A percentile compares a stretch with the other conserved stretches of the same genome.
Conservation (phyloP, 148 eudicot genomes). For the Hydrangea macrophylla region DNA sequence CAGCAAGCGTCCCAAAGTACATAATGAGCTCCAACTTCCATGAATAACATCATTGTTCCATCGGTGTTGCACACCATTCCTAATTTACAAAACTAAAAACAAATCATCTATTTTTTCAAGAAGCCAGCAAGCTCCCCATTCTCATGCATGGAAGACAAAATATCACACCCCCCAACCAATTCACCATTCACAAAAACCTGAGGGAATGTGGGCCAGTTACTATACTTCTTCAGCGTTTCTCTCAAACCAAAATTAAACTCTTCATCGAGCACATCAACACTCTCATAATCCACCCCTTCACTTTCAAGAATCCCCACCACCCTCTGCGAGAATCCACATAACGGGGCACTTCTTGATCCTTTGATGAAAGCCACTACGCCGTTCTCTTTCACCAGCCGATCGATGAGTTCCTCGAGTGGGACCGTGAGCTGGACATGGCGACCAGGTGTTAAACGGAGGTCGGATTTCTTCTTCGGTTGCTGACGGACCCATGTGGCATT, state of each 20-base stretch:
- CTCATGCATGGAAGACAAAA: constrained; percentile 86
- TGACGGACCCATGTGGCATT: constrained; percentile 78
- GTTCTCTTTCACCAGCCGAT: constrained; percentile 85
- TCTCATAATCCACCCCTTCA: constrained; percentile 81
- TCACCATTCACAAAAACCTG: constrained; percentile 89
- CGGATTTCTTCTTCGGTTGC: constrained; percentile 72
- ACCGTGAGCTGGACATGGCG: constrained; percentile 70
- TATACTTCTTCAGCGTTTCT: constrained; percentile 79
- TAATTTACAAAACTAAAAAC: neutral
- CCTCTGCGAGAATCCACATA: constrained; percentile 88
- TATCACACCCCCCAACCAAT: constrained; percentile 93
- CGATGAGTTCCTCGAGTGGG: constrained; percentile 76
- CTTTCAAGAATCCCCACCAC: constrained; percentile 80
- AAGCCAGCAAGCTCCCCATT: constrained; percentile 75
- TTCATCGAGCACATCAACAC: constrained; percentile 89
- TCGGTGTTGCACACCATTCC: neutral
- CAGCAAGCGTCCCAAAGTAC: too few species aligned
- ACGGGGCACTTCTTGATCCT: constrained; percentile 87
- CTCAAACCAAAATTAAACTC: constrained; percentile 72
- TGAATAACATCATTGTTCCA: too few species aligned
- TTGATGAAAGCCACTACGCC: constrained; percentile 93
- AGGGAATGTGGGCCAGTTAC: constrained; percentile 97
- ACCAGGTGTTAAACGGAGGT: constrained; percentile 85
- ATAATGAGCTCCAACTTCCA: too few species aligned
- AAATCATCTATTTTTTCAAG: constrained; percentile 31